Evolutionary conservation across 345 rosid species (phyloP).

Genomic region (Citrus inodora): DNA sequence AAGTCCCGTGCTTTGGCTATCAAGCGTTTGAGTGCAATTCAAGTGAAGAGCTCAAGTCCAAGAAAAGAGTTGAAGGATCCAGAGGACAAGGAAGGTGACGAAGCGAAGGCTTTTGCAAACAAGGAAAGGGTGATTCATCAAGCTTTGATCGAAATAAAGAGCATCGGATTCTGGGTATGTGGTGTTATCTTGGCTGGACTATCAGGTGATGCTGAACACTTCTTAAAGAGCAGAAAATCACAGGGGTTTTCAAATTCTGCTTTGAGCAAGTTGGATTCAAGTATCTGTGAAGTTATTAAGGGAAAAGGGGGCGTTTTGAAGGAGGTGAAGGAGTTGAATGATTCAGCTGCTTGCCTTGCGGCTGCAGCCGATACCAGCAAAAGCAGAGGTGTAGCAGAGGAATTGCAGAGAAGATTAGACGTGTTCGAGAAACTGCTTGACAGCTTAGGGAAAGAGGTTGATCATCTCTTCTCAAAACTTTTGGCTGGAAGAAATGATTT

Average conservation of each 20-base stretch:
- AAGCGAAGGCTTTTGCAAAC: constrained; percentile 17
- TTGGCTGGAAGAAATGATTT: constrained; percentile 48
- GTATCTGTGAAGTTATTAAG: constrained; percentile 14
- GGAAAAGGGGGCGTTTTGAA: constrained; percentile 28
- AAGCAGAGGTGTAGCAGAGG: constrained; percentile 28
- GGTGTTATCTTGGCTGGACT: constrained; percentile 38
- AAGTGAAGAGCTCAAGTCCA: constrained; percentile 11
- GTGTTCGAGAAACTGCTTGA: constrained; percentile 41
- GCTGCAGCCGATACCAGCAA: constrained; percentile 26
- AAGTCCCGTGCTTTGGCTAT: constrained; percentile 35
- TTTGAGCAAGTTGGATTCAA: constrained; percentile 26
- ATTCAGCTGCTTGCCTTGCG: constrained; percentile 37
- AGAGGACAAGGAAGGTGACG: constrained; percentile 10
- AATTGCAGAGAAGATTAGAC: constrained; percentile 36
- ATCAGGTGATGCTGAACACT: constrained; percentile 37
- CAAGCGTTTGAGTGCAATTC: constrained; percentile 31
- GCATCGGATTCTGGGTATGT: constrained; percentile 41
- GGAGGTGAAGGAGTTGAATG: constrained; percentile 47
- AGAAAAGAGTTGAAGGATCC: constrained; percentile 15
- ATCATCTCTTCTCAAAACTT: constrained; percentile 42
- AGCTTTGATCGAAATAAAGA: constrained; percentile 45
- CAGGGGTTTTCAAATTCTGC: constrained; percentile 20
- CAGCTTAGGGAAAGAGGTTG: constrained; percentile 36
- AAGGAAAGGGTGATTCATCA: constrained; percentile 34
- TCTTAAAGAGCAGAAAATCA: constrained; percentile 32